These are phyloP conservation scores for Alternaria postmessia DNA, from an alignment of 2,329 filamentous ascomycete genomes.

Conservation along the genomic window DNA sequence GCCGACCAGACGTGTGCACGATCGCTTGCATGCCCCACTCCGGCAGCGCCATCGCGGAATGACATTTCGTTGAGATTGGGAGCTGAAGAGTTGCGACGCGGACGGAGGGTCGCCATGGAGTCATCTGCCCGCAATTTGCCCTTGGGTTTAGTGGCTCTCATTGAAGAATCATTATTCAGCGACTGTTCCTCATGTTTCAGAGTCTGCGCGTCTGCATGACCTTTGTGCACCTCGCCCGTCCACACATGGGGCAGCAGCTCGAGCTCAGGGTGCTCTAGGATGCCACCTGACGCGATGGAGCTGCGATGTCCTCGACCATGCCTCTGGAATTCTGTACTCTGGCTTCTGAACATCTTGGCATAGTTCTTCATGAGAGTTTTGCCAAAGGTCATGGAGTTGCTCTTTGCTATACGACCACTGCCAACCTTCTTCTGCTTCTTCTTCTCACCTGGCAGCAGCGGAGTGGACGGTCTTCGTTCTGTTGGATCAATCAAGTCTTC, in stretches of 20 bases:
- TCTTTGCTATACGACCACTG: conserved; percentile 72
- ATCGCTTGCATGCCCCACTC: conserved; percentile 22
- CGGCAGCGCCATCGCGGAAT: conserved; percentile 21
- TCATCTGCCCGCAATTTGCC: conserved; percentile 25
- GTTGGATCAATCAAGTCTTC: conserved; percentile 40
- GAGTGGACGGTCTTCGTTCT: conserved; percentile 28
- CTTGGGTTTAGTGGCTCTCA: conserved; percentile 15
- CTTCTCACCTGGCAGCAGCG: conserved; percentile 34
- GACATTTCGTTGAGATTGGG: conserved; percentile 25
- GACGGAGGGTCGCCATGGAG: conserved; percentile 37
- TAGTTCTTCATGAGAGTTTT: conserved; percentile 56
- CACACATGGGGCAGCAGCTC: conserved; percentile 55
- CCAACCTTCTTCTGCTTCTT: conserved; percentile 65
- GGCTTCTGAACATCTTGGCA: conserved; percentile 52
- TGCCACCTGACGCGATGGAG: conserved; percentile 53
- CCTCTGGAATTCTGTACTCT: conserved; percentile 49
- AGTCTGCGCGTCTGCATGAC: neutral
- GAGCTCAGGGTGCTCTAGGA: conserved; percentile 57
- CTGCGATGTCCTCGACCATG: conserved; percentile 56
- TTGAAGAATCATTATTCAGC: neutral
- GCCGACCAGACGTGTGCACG: conserved; percentile 45
- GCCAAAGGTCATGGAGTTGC: conserved; percentile 53
- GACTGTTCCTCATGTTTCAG: neutral
- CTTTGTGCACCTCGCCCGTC: conserved; percentile 21
- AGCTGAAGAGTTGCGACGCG: conserved; percentile 33